Evolutionary conservation across 2,329 filamentous ascomycete genomes (phyloP), one percentile per base, ranked within the genome.

Genomic region (Macrophomina phaseolina): DNA sequence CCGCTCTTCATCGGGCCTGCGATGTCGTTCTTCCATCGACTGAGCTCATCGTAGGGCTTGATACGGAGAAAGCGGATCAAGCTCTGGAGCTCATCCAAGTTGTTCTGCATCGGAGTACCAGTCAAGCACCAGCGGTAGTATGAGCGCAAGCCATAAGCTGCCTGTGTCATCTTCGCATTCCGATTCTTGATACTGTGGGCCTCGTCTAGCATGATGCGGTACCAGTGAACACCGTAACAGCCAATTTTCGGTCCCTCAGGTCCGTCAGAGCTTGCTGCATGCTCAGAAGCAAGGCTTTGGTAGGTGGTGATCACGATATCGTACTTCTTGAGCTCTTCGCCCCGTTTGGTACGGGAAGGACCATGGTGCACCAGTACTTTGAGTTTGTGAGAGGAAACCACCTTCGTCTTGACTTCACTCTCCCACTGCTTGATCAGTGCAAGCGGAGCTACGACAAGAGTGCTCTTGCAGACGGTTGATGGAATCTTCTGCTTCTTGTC

Each of bases 171-270:
- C 80, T 99, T 99, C 28, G 95, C 93, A 71, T 96, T 97, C 69
- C 94, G 90, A 76, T 99, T 99, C 82, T 99, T 99, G 85, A 99
- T 97, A 1, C 92, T 97, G 78, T 99, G 95, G 1, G 95, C 95
- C 81, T 99, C 95, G 70, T 99, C 95, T 2, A 99, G 85, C 70
- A 99, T 94, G 68, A 97, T 87, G 62, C 95, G 91, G 81, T 95
- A 98, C 95, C 95, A 99, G 73, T 94, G 89, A 5, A 97, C 83
- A 11, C 92, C 93, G 75, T 97, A 97, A 73, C 94, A 94, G 11
- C 94, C 94, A 62, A 89, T 87, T 74, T 94, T 91, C 46, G 89
- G 78, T 9, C 86, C 86, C 63, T 88, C 84, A 7, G 84, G 83
- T 3, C 82, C 83, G 55, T 87, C 87, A 48, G 87, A 89, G 11